Base-by-base conservation (phyloP, 331 rosid genomes). In the Stylosanthes scabra region DNA sequence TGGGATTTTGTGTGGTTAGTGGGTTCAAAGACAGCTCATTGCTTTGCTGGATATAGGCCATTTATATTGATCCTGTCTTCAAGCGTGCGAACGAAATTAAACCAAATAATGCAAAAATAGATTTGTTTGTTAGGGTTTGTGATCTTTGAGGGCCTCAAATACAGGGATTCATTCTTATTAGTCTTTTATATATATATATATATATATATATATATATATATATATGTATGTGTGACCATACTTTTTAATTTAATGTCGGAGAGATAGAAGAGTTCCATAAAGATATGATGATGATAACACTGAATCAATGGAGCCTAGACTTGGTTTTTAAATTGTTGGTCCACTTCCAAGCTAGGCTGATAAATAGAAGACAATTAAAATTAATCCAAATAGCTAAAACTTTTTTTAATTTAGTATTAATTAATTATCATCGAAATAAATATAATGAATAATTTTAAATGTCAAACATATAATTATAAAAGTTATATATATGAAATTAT, bases 31-130 rank as follows among this genome's bases (percentile, higher is more conserved):
- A 78, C 81, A 75, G 78, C 78, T 82, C 78, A 50, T 80, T 63
- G 85, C 89, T 75, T 74, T 68, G 89, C 72, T 87, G 89, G 73
- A 78, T 34, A 11, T n/a, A n/a, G n/a, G n/a, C n/a, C n/a, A n/a
- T n/a, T n/a, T n/a, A n/a, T 7, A 15, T 56, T 65, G 27, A 4
- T 40, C 7, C 20, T 0, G 28, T 37, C 10, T 11, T 31, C 11
- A 9, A 63, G 58, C 56, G 20, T 73, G 68, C 40, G 29, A 25
- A 45, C 34, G 63, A 65, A 65, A 68, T 72, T 59, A 61, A 34
- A 34, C 3, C 39, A 34, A 34, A 42, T 42, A 7, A 72, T 71
- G 15, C 54, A 58, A 63, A 52, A 34, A 3, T 1, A 63, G n/a
- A 59, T 74, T 31, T 7, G 79, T 16, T 40, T 69, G 71, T 57